Conservation (phyloP, 1,284 basidiomycete genomes). For the Phaffia rhodozyma region DNA sequence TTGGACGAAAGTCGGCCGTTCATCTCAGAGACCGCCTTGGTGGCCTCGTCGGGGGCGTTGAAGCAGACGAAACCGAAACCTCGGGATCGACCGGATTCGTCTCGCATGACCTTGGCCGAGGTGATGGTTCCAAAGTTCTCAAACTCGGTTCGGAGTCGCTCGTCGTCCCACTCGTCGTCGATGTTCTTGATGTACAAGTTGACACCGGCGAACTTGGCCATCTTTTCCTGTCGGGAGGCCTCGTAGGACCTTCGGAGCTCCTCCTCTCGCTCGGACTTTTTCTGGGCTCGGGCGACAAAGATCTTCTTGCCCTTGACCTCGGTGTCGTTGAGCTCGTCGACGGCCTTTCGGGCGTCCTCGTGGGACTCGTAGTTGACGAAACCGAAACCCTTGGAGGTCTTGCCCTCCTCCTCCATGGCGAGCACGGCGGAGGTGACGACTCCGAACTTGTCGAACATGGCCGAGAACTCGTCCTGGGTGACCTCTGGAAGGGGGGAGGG, state of each 20-base stretch:
- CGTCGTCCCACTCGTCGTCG: slow-evolving; percentile 81
- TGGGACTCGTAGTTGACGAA: slow-evolving; percentile 95
- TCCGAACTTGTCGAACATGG: slow-evolving; percentile 70
- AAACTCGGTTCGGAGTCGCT: slow-evolving; percentile 87
- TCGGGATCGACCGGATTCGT: slow-evolving; percentile 55
- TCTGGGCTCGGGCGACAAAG: slow-evolving; percentile 94
- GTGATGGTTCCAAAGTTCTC: slow-evolving; percentile 96
- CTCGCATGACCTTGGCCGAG: slow-evolving; percentile 98
- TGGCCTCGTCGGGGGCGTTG: slow-evolving; percentile 95
- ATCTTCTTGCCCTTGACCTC: slow-evolving; percentile 83
- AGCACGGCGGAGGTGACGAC: slow-evolving; percentile 79
- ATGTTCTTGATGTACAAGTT: slow-evolving; percentile 99
- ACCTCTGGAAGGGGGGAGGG: slow-evolving; percentile 42
- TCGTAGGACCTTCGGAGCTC: slow-evolving; percentile 91
- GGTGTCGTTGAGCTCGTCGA: slow-evolving; percentile 78
- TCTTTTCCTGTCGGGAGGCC: slow-evolving; percentile 90
- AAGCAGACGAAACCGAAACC: slow-evolving; percentile 99
- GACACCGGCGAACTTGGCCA: slow-evolving; percentile 97
- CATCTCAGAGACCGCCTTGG: slow-evolving; percentile 99
- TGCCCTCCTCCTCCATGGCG: slow-evolving; percentile 71
- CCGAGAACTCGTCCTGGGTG: slow-evolving; percentile 75
- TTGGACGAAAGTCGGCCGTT: slow-evolving; percentile 99
- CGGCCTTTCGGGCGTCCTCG: slow-evolving; percentile 81
- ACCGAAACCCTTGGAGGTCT: slow-evolving; percentile 83
- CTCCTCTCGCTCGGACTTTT: slow-evolving; percentile 96